Conservation (phyloP, 2,329 filamentous ascomycete genomes). For the Coccinonectria pachysandricola region DNA sequence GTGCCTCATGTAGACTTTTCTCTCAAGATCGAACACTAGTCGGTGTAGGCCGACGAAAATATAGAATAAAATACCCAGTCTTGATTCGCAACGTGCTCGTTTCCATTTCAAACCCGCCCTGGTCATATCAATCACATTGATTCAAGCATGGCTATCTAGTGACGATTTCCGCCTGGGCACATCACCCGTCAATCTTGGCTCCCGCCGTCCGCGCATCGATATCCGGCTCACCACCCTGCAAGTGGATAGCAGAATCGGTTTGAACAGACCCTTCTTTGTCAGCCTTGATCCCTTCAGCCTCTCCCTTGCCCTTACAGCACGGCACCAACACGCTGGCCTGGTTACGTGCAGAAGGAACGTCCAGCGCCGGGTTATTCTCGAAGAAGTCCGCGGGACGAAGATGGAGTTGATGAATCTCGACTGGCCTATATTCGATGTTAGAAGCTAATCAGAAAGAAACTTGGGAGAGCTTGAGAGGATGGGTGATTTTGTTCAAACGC, state of each 20-base stretch:
- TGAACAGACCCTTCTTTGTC: conserved; percentile 16
- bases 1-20: conserved; percentile 93
- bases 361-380: conserved; percentile 35
- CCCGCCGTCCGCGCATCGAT: conserved; percentile 12
- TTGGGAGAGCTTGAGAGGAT: too few species aligned
- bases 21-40: conserved; percentile 60
- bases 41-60: conserved; percentile 8
- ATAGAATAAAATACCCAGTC: conserved; percentile 3
- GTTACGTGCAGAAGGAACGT: conserved; percentile 29
- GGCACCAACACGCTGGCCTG: conserved; percentile 31
- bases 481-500: too few species aligned
- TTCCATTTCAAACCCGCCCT: too few species aligned
- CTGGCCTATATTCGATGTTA: too few species aligned
- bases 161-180: too few species aligned
- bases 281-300: conserved; percentile 2
- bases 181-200: conserved; percentile 9
- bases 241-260: conserved; percentile 20
- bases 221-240: conserved; percentile 17
- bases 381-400: conserved; percentile 42
- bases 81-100: too few species aligned
- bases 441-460: too few species aligned
- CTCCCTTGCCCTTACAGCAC: conserved; percentile 17
- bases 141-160: too few species aligned
- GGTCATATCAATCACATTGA: too few species aligned
- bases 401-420: conserved; percentile 38